These are phyloP conservation scores for Lycium ferocissimum DNA, from an alignment of 257 asterid genomes.

Conservation along the genomic window DNA sequence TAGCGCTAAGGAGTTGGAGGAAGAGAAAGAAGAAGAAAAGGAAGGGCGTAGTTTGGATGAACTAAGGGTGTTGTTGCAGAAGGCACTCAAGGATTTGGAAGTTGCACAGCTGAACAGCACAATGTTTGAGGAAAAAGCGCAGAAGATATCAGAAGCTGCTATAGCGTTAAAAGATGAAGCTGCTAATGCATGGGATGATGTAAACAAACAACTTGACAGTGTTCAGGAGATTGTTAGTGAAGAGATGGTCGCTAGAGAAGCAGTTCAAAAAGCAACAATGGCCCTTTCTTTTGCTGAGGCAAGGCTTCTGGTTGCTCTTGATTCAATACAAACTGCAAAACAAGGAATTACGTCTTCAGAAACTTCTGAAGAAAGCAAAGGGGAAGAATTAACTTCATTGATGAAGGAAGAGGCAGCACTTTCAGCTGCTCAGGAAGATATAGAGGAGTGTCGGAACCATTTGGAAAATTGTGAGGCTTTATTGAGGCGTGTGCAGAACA, in stretches of 20 bases:
- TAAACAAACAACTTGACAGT: conserved; percentile 52
- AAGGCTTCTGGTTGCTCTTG: conserved; percentile 68
- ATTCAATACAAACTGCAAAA: conserved; percentile 51
- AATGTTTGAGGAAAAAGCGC: conserved; percentile 88
- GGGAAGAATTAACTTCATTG: conserved; percentile 46
- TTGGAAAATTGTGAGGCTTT: conserved; percentile 73
- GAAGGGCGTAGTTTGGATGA: conserved; percentile 72
- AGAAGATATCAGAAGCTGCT: conserved; percentile 87
- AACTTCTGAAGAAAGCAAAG: conserved; percentile 42
- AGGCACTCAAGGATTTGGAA: conserved; percentile 79
- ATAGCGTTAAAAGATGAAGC: conserved; percentile 90
- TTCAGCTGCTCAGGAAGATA: conserved; percentile 64
- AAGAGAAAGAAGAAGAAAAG: conserved; percentile 47
- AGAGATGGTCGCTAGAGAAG: conserved; percentile 77
- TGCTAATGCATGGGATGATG: conserved; percentile 67
- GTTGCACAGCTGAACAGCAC: conserved; percentile 74
- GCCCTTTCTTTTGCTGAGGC: conserved; percentile 90
- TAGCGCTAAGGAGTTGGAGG: conserved; percentile 46
- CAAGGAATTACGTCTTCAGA: conserved; percentile 40
- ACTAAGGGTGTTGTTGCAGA: conserved; percentile 75
- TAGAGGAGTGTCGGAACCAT: conserved; percentile 61
- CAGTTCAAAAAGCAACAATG: conserved; percentile 64
- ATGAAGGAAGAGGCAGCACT: conserved; percentile 54
- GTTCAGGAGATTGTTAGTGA: conserved; percentile 70
- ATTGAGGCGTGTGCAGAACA: conserved; percentile 65